phyloP scores from a whole-genome alignment of 2,329 filamentous ascomycete genomes.

The Gnomoniopsis smithogilvyi region DNA sequence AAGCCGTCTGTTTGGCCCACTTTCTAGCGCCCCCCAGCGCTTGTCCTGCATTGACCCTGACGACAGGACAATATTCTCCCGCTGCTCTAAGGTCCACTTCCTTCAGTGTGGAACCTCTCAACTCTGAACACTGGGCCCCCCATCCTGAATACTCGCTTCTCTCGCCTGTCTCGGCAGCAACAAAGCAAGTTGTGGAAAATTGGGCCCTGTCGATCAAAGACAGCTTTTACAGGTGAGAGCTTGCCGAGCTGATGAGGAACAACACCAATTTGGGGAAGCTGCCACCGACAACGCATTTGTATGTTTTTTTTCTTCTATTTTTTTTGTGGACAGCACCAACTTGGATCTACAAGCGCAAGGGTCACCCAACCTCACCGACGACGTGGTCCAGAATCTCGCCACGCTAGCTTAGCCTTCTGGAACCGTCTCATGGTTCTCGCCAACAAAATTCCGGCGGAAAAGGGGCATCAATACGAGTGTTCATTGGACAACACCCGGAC shows the following conservation, averaged over 20 bases:
- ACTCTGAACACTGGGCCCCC: neutral
- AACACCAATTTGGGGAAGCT: neutral
- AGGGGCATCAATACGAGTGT: neutral
- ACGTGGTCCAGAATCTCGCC: constrained; percentile 2
- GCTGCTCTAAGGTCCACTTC: neutral
- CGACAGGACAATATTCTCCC: neutral
- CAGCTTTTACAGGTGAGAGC: neutral
- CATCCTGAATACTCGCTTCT: neutral
- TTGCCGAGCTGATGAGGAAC: neutral
- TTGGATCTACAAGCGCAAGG: neutral
- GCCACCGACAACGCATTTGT: neutral
- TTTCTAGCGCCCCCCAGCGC: neutral
- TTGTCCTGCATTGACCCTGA: neutral
- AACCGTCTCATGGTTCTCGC: neutral
- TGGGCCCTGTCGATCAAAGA: neutral
- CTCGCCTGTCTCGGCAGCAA: neutral
- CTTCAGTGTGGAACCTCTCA: neutral
- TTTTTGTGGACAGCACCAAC: too few species aligned
- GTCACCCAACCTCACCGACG: neutral
- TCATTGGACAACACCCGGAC: neutral
- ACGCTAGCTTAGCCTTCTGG: neutral
- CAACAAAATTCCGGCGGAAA: neutral
- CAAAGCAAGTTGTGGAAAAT: neutral
- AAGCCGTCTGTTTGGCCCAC: neutral
- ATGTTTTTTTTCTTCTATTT: neutral